These are phyloP conservation scores for Pleurotus citrinopileatus DNA, from an alignment of 768 basidiomycete genomes.

Conservation along the genomic window DNA sequence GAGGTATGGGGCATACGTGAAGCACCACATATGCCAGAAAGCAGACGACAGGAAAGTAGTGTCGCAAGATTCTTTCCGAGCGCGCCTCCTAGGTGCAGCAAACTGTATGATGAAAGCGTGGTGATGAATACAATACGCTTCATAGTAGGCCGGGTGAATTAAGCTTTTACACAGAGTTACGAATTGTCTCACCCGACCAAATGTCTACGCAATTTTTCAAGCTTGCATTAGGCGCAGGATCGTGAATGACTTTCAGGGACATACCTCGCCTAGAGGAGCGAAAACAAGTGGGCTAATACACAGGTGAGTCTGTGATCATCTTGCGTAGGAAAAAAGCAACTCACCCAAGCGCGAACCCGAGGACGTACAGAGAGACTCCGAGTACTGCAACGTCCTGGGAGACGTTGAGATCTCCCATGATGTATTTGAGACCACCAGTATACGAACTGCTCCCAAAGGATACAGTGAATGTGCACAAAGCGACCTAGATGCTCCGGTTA, in stretches of 20 bases:
- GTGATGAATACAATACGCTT: conserved; percentile 55
- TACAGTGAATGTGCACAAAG: conserved; percentile 51
- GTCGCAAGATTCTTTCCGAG: conserved; percentile 45
- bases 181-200: conserved; percentile 43
- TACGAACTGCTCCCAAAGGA: conserved; percentile 61
- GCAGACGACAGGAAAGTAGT: conserved; percentile 48
- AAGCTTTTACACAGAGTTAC: background rate
- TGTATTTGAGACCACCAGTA: conserved; percentile 45
- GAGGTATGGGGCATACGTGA: conserved; percentile 37
- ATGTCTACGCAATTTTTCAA: conserved; percentile 37
- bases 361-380: conserved; percentile 59
- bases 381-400: conserved; percentile 52
- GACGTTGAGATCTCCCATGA: conserved; percentile 43
- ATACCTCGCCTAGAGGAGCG: conserved; percentile 55
- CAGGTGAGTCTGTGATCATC: background rate
- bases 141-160: background rate
- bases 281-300: conserved; percentile 45
- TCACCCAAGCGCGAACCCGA: conserved; percentile 60
- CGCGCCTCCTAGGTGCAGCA: conserved; percentile 54
- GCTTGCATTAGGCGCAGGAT: too few relatives aligned
- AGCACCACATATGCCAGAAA: conserved; percentile 58
- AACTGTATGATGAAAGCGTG: conserved; percentile 46
- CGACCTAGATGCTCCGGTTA: conserved; percentile 30
- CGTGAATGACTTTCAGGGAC: too few relatives aligned
- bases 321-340: conserved; percentile 15